Base-by-base conservation (phyloP, 768 basidiomycete genomes). In the Coprinellus micaceus region DNA sequence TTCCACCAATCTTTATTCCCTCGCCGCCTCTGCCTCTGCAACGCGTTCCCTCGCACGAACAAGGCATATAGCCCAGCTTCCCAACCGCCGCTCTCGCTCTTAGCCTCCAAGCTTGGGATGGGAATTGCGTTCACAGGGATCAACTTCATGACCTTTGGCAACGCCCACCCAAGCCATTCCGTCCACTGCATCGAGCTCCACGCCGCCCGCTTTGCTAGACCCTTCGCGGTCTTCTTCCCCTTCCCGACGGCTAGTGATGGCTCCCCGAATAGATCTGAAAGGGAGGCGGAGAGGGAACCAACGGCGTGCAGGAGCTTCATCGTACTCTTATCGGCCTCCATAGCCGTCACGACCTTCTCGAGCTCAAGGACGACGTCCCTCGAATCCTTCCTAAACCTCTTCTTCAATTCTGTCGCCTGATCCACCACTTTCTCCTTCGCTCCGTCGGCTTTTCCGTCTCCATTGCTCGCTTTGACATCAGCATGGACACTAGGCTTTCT, bases 21-120 rank as follows among this genome's bases (percentile, higher is more conserved):
- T n/a, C 26, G 52, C 10, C 41, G 53, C 25, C 40, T 41, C 30
- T 39, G 40, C 39, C 9, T 21, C 28, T 17, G 60, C 64, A 17
- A 33, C 33, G 33, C 33, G 33, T 62, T 26, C 9, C 65, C 64
- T 24, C 57, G 66, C 24, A 74, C 58, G 48, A 68, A 68, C 11
- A 73, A 58, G 2, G 71, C 68, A 55, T 74, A 70, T 17, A 74
- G 46, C 10, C 69, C 50, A 67, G 2, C 63, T 66, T 49, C 71
- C 70, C 49, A 74, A 25, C 56, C 51, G 9, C 56, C 56, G n/a
- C 55, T 66, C 5, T 63, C 63, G 21, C 67, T 74, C 58, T 68
- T 69, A 46, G 71, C 67, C 50, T 77, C 76, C 6, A 77, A 60
- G 6, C 69, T 67, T n/a, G 73, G 74, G 53, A 76, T 69, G 4